These are phyloP conservation scores for Obelidium mucronatum DNA, from an alignment of 192 early-diverging fungal genomes.

Conservation along the genomic window DNA sequence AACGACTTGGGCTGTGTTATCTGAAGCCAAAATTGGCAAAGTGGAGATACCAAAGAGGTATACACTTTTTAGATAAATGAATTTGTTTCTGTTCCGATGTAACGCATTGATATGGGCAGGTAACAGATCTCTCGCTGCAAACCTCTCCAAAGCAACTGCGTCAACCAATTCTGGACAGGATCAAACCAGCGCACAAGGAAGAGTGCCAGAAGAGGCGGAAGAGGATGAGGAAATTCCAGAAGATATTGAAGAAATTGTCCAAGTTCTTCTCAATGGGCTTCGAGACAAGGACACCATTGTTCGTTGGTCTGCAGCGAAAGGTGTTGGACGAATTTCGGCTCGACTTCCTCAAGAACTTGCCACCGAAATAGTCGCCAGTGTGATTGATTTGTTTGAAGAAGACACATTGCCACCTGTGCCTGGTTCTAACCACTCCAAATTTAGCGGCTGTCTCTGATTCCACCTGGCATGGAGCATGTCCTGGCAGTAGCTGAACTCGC, in stretches of 20 bases:
- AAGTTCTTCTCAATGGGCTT: slow-evolving; percentile 81
- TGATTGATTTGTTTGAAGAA: slow-evolving; percentile 85
- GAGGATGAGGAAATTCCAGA: slow-evolving; percentile 81
- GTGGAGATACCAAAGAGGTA: slow-evolving; percentile 78
- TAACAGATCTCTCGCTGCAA: slow-evolving; percentile 62
- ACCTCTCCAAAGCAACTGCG: slow-evolving; percentile 42
- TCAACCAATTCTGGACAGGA: not conserved
- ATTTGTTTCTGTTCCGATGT: not conserved
- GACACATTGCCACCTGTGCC: slow-evolving; percentile 56
- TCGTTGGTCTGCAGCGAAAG: slow-evolving; percentile 97
- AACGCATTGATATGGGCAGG: not conserved
- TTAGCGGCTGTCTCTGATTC: slow-evolving; percentile 79
- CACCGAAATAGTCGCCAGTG: slow-evolving; percentile 79
- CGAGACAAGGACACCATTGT: slow-evolving; percentile 94
- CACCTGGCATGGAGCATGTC: slow-evolving; percentile 94
- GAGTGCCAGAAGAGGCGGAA: slow-evolving; percentile 52
- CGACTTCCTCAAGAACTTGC: slow-evolving; percentile 82
- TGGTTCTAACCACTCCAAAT: not conserved
- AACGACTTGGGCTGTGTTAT: slow-evolving; percentile 83
- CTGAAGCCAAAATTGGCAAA: slow-evolving; percentile 72
- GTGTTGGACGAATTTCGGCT: slow-evolving; percentile 86
- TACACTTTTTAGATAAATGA: too few species aligned
- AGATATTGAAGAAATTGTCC: slow-evolving; percentile 82
- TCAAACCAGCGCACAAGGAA: not conserved
- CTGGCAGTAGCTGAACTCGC: slow-evolving; percentile 93